Evolutionary conservation across 2,329 filamentous ascomycete species (phyloP), one percentile per base, ranked within the genome.

Genomic region (Xylariaceae sp.): DNA sequence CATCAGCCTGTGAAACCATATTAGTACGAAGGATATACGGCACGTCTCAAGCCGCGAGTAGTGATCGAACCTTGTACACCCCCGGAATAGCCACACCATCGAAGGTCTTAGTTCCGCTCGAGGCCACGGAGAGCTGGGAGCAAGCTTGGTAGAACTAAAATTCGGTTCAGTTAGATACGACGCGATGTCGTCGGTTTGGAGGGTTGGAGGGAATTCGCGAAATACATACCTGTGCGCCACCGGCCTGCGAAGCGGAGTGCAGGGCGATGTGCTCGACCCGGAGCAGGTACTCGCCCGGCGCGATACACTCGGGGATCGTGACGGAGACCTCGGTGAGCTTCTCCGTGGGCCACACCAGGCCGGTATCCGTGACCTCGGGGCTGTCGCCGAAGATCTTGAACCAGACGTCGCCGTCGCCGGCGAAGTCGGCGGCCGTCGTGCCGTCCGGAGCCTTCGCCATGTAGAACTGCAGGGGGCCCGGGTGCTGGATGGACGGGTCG

Each of bases 221-320:
- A n/a, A n/a, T n/a, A n/a, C 55, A n/a, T 62, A 68, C 65, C 59
- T 69, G 69, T 20, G 71, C 71, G 48, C 68, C 69, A 32, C 65
- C 61, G 7, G 60, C 61, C 19, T 3, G 54, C 1, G 62, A 58
- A 2, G 72, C 69, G 23, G 61, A 65, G 47, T 74, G 72, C 7
- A 74, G 61, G 7, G 57, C 71, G 32, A 73, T 67, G 45, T 74
- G 72, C 60, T 74, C 72, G 19, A 66, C 68, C 20, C 71, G 70
- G 3, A 74, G 61, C n/a, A 73, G 65, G 47, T 74, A 74, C 52
- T 72, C 64, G 19, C 71, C 71, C 1, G 66, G 59, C 3, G 71
- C 70, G 19, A 72, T 44, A 47, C 69, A 71, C 23, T 51, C 55
- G 7, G 71, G 70, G 47, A 73, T 69, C 32, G 64, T 64, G 21